Evolutionary conservation across 2,329 filamentous ascomycete genomes (phyloP).

Genomic region (Intubia oerlemansii): DNA sequence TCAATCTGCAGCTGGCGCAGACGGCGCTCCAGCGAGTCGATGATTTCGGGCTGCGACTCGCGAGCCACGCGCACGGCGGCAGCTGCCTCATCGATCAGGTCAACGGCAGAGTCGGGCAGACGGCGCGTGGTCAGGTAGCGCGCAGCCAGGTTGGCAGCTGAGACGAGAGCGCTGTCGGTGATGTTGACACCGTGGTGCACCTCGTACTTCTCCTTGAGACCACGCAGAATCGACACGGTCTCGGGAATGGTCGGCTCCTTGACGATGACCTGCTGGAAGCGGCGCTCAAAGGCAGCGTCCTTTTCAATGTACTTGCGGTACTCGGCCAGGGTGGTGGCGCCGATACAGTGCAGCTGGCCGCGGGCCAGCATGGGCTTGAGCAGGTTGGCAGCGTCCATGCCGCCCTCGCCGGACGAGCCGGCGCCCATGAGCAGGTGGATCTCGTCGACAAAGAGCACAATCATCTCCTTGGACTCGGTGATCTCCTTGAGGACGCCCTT

Average conservation of each 20-base stretch:
- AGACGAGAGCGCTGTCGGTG: constrained; percentile 78
- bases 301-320: constrained; percentile 99
- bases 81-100: constrained; percentile 88
- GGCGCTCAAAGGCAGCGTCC: constrained; percentile 90
- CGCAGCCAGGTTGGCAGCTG: constrained; percentile 75
- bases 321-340: constrained; percentile 83
- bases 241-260: constrained; percentile 80
- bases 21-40: constrained; percentile 83
- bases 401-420: constrained; percentile 80
- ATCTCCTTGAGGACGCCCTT: constrained; percentile 98
- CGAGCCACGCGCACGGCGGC: constrained; percentile 89
- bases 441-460: constrained; percentile 95
- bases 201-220: constrained; percentile 94
- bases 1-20: constrained; percentile 88
- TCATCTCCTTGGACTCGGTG: constrained; percentile 82
- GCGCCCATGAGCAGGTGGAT: constrained; percentile 98
- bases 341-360: constrained; percentile 93
- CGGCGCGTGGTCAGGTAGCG: constrained; percentile 81
- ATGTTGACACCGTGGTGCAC: constrained; percentile 97
- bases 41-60: constrained; percentile 88
- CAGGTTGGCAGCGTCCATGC: constrained; percentile 96
- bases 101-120: constrained; percentile 89
- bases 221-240: constrained; percentile 94
- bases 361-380: constrained; percentile 96
- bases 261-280: constrained; percentile 95